Evolutionary conservation across 1,139 yeast species (phyloP), one percentile per base, ranked within the genome.

Genomic region (Debaryomyces sp.): DNA sequence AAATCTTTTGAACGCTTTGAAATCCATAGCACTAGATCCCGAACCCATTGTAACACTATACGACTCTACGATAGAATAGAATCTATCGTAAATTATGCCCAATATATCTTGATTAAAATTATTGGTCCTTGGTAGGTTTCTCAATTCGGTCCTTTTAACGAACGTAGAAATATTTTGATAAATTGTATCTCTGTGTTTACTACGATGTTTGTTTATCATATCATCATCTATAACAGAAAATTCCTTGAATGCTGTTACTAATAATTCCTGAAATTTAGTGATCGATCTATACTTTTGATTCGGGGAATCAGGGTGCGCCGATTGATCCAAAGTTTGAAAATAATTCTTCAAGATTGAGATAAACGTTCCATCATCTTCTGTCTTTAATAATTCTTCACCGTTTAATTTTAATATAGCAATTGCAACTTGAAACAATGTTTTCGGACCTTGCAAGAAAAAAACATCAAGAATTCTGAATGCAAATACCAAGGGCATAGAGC

Each of bases 401-500:
- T 92, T 92, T 39, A 92, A 76, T 54, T 92, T 83, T 48, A 95
- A 69, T 24, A 94, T 82, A 0, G 97, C 99, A 54, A 95, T 71
- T 0, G 97, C 96, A 10, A 94, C 95, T 67, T 95, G 99, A 66
- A 95, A 95, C 32, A 95, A 71, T 0, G 96, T 87, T 54, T 85
- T 86, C 5, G 96, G 85, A 0, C 99, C 99, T 63, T 91, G 94
- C 50, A 90, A 75, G 66, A 95, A 89, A 63, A 95, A 88, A 22
- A 92, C 87, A 66, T 95, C 99, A 61, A 94, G 79, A 46, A 95
- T 88, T 63, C 99, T 75, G 60, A 91, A 90, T 2, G 99, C 97
- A 71, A 84, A 92, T 5, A 90, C 92, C 56, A 95, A 72, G 0
- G 99, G 99, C 96, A 95, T 90, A 0, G 97, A 87, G 55, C 89